These are phyloP conservation scores for Vinca minor DNA, from an alignment of 257 asterid genomes.

Conservation along the genomic window DNA sequence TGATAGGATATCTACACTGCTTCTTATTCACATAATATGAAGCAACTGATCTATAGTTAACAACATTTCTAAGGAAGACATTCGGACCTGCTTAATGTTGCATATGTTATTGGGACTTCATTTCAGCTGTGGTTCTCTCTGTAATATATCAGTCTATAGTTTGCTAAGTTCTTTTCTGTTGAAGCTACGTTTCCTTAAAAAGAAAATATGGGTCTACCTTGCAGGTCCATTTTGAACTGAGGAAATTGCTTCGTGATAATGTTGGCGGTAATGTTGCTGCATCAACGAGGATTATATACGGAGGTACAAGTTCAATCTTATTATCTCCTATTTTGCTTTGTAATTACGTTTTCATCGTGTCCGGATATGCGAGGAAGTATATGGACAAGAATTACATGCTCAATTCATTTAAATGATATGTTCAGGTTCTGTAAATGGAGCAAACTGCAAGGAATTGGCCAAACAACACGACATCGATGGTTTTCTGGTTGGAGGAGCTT, in stretches of 20 bases:
- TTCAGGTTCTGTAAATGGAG: constrained; percentile 38
- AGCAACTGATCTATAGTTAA: not conserved
- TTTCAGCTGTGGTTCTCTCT: not conserved
- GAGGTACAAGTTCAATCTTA: constrained; percentile 18
- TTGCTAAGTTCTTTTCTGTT: not conserved
- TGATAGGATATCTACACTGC: not conserved
- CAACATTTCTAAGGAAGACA: not conserved
- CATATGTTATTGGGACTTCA: not conserved
- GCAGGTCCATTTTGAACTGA: constrained; percentile 27
- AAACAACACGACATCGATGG: constrained; percentile 33
- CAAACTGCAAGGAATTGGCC: constrained; percentile 38
- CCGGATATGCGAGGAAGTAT: not conserved
- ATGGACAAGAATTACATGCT: not conserved
- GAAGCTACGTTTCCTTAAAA: too few relatives aligned
- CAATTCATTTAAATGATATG: not conserved
- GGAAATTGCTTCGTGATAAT: constrained; percentile 30
- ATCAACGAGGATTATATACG: constrained; percentile 26
- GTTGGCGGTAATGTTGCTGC: constrained; percentile 23
- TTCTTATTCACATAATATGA: not conserved
- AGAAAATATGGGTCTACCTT: not conserved
- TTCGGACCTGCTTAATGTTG: not conserved
- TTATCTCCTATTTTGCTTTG: not conserved
- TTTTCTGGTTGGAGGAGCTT: constrained; percentile 36
- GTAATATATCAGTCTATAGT: not conserved
- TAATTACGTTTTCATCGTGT: not conserved